These are phyloP conservation scores for Scedosporium dehoogii DNA, from an alignment of 2,329 filamentous ascomycete species.

Conservation along the genomic window DNA sequence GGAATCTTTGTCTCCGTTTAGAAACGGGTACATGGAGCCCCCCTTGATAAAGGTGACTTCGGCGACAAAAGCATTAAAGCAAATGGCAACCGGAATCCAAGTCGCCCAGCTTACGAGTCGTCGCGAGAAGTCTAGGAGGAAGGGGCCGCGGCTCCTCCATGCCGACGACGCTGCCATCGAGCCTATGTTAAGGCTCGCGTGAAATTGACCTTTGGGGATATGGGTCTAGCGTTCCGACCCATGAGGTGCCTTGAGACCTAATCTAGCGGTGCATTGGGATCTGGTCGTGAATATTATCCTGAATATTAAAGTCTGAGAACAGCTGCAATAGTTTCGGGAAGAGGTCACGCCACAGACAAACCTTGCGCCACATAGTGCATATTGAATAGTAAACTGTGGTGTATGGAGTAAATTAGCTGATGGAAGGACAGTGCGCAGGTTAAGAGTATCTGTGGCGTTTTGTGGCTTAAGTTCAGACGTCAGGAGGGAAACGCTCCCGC, in stretches of 20 bases:
- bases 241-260: neutral
- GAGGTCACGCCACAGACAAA: neutral
- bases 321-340: neutral
- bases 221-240: neutral
- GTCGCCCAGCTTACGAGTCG: constrained; percentile 3
- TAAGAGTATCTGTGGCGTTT: no score
- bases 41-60: constrained; percentile 49
- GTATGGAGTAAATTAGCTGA: no score
- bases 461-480: no score
- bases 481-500: no score
- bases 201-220: neutral
- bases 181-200: neutral
- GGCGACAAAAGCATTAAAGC: constrained; percentile 51
- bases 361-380: neutral
- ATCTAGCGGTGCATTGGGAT: neutral
- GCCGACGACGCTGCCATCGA: neutral
- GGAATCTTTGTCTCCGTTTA: constrained; percentile 57
- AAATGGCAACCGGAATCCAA: constrained; percentile 53
- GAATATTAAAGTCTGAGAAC: no score
- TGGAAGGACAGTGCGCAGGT: neutral
- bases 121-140: constrained; percentile 3
- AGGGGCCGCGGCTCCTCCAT: constrained; percentile 3
- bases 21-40: constrained; percentile 65
- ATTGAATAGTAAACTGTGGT: no score
- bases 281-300: no score